Base-by-base conservation (phyloP, 2,329 filamentous ascomycete genomes). In the Periconia digitata region DNA sequence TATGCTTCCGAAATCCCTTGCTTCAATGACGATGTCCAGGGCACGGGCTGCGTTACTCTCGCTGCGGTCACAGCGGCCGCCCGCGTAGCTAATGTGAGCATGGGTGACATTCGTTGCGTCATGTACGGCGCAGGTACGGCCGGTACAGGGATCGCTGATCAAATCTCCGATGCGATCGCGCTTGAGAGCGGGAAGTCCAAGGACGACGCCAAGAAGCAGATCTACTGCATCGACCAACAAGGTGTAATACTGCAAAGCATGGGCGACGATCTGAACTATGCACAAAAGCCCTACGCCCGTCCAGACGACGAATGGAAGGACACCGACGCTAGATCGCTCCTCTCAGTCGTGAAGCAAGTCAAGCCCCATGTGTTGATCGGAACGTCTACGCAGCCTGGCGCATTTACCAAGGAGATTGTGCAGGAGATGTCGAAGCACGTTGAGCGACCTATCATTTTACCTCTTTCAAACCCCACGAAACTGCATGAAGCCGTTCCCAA, bases 1-100 rank as follows among this genome's bases (percentile, higher is more conserved):
- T 95, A 94, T 60, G 81, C 86, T 1, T 78, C 85, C 0, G 64
- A 87, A 42, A 85, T 92, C 7, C 79, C 90, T 0, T 95, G 90
- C 69, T 95, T 96, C 77, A 95, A 95, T 62, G 91, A 95, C 49
- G 90, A 95, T 66, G 85, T 95, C 0, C 90, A 95, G 69, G 91
- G 90, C 1, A 95, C 91, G 0, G 91, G 90, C 0, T 92, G 89
- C 50, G 90, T 95, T 1, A 92, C 90, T 0, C 79, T 95, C 0
- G 90, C 90, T 0, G 90, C 87, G 1, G 85, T 95, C 53, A 84
- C 90, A 75, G 84, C 90, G 0, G 90, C 83, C 0, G 74, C 92
- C 8, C 83, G 89, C 50, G 84, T 92, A 7, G 84, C 79, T 51
- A 78, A 83, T 3, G 73, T 85, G 44, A 82, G 85, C 44, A 75